Conservation (phyloP, 495 filamentous ascomycete genomes). For the Lentithecium fluviatile region DNA sequence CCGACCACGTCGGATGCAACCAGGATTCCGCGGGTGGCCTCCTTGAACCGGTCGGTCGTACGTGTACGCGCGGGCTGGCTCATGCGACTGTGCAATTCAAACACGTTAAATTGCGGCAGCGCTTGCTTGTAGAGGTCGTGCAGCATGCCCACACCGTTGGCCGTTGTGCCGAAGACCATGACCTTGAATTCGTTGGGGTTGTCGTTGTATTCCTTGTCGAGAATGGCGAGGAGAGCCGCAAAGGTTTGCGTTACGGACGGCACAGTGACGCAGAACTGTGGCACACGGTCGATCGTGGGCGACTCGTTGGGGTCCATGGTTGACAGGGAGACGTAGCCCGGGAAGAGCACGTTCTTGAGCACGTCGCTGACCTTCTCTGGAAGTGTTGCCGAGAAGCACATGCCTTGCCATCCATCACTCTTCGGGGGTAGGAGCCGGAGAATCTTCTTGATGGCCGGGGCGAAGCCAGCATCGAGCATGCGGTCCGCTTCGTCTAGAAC, state of each 20-base stretch:
- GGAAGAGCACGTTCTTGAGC: constrained; percentile 55
- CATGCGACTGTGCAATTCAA: constrained; percentile 62
- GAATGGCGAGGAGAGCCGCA: constrained; percentile 45
- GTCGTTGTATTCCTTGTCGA: constrained; percentile 37
- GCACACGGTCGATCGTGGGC: constrained; percentile 60
- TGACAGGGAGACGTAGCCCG: constrained; percentile 59
- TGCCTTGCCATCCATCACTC: constrained; percentile 58
- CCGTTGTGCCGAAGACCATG: constrained; percentile 68
- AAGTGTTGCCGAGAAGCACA: constrained; percentile 73
- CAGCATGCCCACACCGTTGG: constrained; percentile 60
- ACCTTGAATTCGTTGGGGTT: constrained; percentile 54
- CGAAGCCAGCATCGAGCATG: constrained; percentile 65
- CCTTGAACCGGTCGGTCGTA: constrained; percentile 61
- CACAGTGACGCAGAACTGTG: constrained; percentile 55
- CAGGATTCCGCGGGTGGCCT: constrained; percentile 54
- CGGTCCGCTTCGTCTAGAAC: constrained; percentile 68
- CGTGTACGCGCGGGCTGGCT: constrained; percentile 56
- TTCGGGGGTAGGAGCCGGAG: constrained; percentile 58
- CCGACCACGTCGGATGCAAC: constrained; percentile 71
- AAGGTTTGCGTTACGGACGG: constrained; percentile 56
- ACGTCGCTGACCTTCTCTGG: constrained; percentile 62
- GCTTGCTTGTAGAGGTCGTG: constrained; percentile 49
- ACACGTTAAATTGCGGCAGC: constrained; percentile 50
- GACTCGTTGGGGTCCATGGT: constrained; percentile 61
- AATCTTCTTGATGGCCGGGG: constrained; percentile 58